These are phyloP conservation scores for Astrothelium macrocarpum DNA, from an alignment of 495 filamentous ascomycete genomes.

Conservation along the genomic window DNA sequence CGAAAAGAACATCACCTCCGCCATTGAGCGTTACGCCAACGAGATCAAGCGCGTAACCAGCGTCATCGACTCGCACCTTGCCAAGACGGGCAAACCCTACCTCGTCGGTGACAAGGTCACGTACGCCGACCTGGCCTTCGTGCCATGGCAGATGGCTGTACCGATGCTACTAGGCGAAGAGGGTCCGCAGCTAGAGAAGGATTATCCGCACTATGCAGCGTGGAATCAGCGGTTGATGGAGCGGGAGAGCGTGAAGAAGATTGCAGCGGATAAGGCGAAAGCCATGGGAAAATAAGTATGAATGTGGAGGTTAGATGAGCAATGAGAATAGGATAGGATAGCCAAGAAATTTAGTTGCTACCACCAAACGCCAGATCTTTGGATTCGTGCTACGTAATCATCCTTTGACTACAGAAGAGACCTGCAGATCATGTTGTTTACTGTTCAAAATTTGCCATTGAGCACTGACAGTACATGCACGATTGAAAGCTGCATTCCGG, in stretches of 20 bases:
- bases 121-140: conserved; percentile 41
- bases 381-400: no score
- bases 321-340: no score
- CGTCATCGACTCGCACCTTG: conserved; percentile 37
- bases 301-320: neutral
- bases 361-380: no score
- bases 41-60: conserved; percentile 40
- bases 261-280: conserved; percentile 14
- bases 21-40: conserved; percentile 39
- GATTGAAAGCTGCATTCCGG: no score
- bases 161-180: conserved; percentile 33
- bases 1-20: conserved; percentile 36
- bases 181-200: conserved; percentile 27
- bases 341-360: no score
- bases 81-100: conserved; percentile 27
- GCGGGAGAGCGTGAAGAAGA: conserved; percentile 15
- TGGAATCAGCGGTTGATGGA: conserved; percentile 16
- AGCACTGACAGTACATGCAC: no score
- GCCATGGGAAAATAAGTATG: conserved; percentile 8
- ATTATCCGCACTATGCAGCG: conserved; percentile 10
- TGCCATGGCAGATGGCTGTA: conserved; percentile 30
- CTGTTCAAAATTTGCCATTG: no score
- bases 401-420: no score
- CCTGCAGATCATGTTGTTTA: no score
- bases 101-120: conserved; percentile 45